Evolutionary conservation across 208 protist genomes (phyloP).

Genomic region (Angomonas deanei): DNA sequence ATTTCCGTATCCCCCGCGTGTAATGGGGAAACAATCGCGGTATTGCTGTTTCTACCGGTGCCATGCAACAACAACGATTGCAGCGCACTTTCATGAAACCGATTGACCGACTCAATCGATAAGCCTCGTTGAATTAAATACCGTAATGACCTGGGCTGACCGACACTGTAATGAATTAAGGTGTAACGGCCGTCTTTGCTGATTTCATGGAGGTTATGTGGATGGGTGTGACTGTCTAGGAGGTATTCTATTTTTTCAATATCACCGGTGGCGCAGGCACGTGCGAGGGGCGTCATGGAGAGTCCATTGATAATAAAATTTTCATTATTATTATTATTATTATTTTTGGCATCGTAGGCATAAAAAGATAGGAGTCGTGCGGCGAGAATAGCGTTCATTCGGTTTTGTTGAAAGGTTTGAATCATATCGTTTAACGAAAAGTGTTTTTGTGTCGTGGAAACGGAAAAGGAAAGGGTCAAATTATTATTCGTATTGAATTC

Average conservation of each 20-base stretch:
- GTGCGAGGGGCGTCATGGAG: background rate
- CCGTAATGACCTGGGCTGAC: constrained; percentile 35
- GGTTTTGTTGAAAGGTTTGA: too few species aligned
- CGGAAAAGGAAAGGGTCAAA: too few species aligned
- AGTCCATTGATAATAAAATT: too few species aligned
- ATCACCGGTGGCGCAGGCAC: background rate
- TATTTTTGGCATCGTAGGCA: too few species aligned
- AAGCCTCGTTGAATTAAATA: constrained; percentile 46
- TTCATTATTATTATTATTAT: too few species aligned
- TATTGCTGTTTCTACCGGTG: constrained; percentile 57
- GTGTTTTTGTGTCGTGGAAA: too few species aligned
- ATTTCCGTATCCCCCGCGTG: constrained; percentile 18
- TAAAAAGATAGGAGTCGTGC: too few species aligned
- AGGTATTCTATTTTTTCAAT: background rate
- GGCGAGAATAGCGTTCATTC: too few species aligned
- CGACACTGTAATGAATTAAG: constrained; percentile 78
- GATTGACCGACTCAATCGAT: constrained; percentile 60
- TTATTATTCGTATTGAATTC: background rate
- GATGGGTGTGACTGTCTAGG: background rate
- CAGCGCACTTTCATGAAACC: constrained; percentile 58
- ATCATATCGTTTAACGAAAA: too few species aligned
- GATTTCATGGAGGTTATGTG: constrained; percentile 16
- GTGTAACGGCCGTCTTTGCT: constrained; percentile 80
- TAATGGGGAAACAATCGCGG: too few species aligned
- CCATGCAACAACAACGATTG: constrained; percentile 72